phyloP scores from a whole-genome alignment of 1,139 yeast genomes.

The Ogataea hybrid region DNA sequence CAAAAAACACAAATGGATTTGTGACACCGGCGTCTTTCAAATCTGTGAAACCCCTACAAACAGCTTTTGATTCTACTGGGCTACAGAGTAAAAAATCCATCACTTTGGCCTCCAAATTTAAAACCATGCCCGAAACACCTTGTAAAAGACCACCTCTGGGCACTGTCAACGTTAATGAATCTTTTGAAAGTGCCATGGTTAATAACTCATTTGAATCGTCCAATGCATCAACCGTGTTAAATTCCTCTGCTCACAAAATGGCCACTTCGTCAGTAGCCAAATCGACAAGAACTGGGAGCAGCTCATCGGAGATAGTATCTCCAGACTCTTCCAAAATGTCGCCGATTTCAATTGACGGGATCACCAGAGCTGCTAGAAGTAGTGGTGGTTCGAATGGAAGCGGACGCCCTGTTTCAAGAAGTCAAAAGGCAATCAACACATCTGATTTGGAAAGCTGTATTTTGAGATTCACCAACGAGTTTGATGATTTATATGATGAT shows the following conservation, averaged over 20 bases:
- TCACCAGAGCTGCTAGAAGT: conserved; percentile 3
- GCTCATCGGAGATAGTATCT: too few species aligned
- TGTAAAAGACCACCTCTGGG: too few species aligned
- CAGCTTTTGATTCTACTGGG: conserved; percentile 82
- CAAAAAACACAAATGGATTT: conserved; percentile 22
- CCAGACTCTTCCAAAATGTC: too few species aligned
- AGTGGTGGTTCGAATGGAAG: conserved; percentile 17
- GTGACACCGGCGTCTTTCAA: conserved; percentile 58
- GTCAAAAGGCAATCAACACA: conserved; percentile 36
- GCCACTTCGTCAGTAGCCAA: too few species aligned
- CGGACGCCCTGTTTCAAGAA: conserved; percentile 27
- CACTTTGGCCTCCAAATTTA: conserved; percentile 32
- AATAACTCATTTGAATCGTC: too few species aligned
- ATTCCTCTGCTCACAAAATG: too few species aligned
- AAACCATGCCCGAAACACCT: conserved; percentile 70
- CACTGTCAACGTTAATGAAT: too few species aligned
- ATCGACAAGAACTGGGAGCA: too few species aligned
- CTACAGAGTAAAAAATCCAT: conserved; percentile 63
- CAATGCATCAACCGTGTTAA: too few species aligned
- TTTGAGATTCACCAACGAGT: conserved; percentile 36
- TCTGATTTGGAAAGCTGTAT: conserved; percentile 37
- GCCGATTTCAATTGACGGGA: conserved; percentile 13
- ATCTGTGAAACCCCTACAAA: conserved; percentile 78
- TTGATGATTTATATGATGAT: conserved; percentile 36
- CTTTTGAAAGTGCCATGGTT: too few species aligned